Percentiles rank a stretch among this genome's conserved stretches.
Evolutionary conservation across 2,329 filamentous ascomycete genomes (phyloP).

Genomic region (Chaetomium olivaceum): DNA sequence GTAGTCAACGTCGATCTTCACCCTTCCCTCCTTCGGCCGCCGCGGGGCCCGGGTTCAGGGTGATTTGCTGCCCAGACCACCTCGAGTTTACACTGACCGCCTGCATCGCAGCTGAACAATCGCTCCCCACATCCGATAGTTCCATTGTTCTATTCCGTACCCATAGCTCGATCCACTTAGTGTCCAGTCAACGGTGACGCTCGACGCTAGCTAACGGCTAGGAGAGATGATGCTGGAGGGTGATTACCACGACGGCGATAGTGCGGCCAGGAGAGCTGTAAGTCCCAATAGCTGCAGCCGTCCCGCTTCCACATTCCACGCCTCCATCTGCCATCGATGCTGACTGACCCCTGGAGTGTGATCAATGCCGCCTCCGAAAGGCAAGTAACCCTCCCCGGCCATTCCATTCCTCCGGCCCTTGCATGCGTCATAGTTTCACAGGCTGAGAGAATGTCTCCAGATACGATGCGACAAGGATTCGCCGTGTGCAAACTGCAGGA

Average conservation of each 20-base stretch:
- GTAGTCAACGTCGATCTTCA: neutral
- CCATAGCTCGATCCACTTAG: neutral
- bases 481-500: conserved; percentile 60
- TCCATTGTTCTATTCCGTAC: neutral
- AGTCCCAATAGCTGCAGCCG: neutral
- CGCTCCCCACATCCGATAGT: neutral
- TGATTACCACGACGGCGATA: conserved; percentile 13
- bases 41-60: conserved; percentile 5
- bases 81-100: neutral
- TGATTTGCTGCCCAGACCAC: neutral
- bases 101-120: neutral
- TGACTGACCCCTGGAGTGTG: conserved; percentile 41
- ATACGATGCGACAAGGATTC: conserved; percentile 61
- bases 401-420: neutral
- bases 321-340: neutral
- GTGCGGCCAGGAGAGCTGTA: conserved; percentile 25
- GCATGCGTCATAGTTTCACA: neutral
- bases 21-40: conserved; percentile 7
- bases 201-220: neutral
- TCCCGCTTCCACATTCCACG: neutral
- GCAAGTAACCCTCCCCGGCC: conserved; percentile 15
- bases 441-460: conserved; percentile 37
- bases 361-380: conserved; percentile 41
- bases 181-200: neutral
- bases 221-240: conserved; percentile 16